A percentile compares a stretch with the other conserved stretches of the same genome.
phyloP scores from a whole-genome alignment of 1,284 basidiomycete species.

The Athelia psychrophila region DNA sequence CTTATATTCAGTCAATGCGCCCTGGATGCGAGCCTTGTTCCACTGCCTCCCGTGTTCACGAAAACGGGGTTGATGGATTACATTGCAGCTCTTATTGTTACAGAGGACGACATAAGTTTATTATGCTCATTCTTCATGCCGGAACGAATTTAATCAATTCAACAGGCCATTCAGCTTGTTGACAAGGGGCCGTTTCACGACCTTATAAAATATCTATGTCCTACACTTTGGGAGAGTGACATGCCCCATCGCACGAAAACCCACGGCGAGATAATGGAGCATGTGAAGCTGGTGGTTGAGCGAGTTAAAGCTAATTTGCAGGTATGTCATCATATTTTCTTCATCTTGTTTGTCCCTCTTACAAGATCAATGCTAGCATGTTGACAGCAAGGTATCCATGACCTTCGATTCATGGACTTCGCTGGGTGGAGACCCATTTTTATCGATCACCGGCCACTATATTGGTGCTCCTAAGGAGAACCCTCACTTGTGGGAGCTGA shows the following conservation, averaged over 20 bases:
- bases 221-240: slow-evolving; percentile 4
- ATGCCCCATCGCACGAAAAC: slow-evolving; percentile 11
- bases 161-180: slow-evolving; percentile 1
- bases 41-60: no score
- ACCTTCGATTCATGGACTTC: slow-evolving; percentile 17
- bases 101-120: slow-evolving; percentile 5
- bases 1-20: no score
- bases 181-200: not conserved
- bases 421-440: slow-evolving; percentile 6
- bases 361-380: slow-evolving; percentile 5
- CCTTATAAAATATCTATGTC: slow-evolving; percentile 5
- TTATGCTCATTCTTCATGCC: not conserved
- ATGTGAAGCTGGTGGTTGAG: slow-evolving; percentile 1
- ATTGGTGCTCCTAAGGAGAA: slow-evolving; percentile 6
- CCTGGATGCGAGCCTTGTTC: no score
- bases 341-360: no score
- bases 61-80: slow-evolving; percentile 1
- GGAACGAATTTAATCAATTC: not conserved
- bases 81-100: slow-evolving; percentile 5
- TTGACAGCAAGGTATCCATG: slow-evolving; percentile 10
- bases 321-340: not conserved
- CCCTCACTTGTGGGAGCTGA: slow-evolving; percentile 12
- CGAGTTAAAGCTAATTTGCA: not conserved
- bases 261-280: slow-evolving; percentile 2
- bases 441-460: slow-evolving; percentile 12